Conservation (phyloP, 2,329 filamentous ascomycete species). For the Cordyceps sp. region DNA sequence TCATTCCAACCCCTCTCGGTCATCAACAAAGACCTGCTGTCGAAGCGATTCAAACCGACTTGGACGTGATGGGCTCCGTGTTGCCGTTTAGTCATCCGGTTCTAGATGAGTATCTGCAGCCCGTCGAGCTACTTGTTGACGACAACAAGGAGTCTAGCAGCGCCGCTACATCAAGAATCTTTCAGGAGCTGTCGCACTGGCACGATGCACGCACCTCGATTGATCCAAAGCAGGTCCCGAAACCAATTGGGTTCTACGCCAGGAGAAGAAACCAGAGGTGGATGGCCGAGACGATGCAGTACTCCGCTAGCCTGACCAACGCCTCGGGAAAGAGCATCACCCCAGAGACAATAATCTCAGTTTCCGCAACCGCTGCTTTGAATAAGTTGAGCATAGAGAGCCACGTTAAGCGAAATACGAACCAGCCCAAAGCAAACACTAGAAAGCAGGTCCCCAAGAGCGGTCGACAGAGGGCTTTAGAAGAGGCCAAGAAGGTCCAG, state of each 20-base stretch:
- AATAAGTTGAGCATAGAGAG: background rate
- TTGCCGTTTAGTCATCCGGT: constrained; percentile 29
- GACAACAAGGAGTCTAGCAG: constrained; percentile 8
- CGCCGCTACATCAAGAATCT: constrained; percentile 17
- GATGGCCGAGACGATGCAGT: constrained; percentile 50
- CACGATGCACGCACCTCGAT: constrained; percentile 39
- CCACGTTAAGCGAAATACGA: constrained; percentile 1
- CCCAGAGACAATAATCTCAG: constrained; percentile 42
- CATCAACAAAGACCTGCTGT: no score
- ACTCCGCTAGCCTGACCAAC: constrained; percentile 54
- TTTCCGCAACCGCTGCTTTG: constrained; percentile 2
- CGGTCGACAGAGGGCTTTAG: constrained; percentile 20
- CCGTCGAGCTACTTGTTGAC: constrained; percentile 20
- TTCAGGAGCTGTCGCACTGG: constrained; percentile 40
- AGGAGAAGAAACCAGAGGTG: constrained; percentile 40
- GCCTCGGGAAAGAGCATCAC: constrained; percentile 43
- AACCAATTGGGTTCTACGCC: constrained; percentile 11
- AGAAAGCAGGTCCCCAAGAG: constrained; percentile 3
- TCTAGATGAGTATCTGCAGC: constrained; percentile 26
- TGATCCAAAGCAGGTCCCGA: constrained; percentile 15
- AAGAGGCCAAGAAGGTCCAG: constrained; percentile 16
- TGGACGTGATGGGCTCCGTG: constrained; percentile 12
- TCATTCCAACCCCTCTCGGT: background rate
- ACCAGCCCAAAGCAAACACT: constrained; percentile 3
- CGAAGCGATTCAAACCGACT: no score